Conservation (phyloP, 148 eudicot species). For the Cornus kousa region DNA sequence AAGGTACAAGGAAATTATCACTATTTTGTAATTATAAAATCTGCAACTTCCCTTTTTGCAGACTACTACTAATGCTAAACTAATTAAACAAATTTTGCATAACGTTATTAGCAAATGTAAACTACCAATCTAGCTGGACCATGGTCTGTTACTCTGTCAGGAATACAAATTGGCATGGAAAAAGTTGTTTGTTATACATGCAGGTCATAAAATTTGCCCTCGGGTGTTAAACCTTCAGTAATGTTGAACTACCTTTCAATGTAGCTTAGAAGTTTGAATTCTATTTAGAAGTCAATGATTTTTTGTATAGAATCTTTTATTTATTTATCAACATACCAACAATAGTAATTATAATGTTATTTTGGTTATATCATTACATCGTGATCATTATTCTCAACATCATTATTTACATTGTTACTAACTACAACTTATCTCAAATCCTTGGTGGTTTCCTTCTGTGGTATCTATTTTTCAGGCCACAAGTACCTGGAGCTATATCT, state of each 20-base stretch:
- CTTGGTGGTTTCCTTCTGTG: not conserved
- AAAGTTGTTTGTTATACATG: too few relatives aligned
- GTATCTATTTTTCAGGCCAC: constrained; percentile 53
- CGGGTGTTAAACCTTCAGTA: not conserved
- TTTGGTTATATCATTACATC: not conserved
- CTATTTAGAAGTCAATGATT: not conserved
- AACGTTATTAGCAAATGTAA: too few relatives aligned
- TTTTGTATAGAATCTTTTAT: not conserved
- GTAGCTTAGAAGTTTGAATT: not conserved
- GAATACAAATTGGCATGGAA: too few relatives aligned
- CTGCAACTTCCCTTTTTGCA: not conserved
- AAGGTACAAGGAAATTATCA: constrained; percentile 38
- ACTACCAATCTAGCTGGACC: not conserved
- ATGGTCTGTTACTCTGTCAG: too few relatives aligned
- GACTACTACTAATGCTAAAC: not conserved
- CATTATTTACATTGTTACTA: not conserved
- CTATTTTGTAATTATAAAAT: not conserved
- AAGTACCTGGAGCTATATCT: constrained; percentile 63
- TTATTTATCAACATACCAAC: not conserved
- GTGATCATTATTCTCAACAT: not conserved
- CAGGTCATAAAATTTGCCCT: not conserved
- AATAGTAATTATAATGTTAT: not conserved
- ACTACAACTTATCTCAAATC: not conserved
- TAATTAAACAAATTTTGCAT: not conserved
- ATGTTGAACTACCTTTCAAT: not conserved